Conservation (phyloP, 352 stramenopile species). For the Phytophthora fragariae region DNA sequence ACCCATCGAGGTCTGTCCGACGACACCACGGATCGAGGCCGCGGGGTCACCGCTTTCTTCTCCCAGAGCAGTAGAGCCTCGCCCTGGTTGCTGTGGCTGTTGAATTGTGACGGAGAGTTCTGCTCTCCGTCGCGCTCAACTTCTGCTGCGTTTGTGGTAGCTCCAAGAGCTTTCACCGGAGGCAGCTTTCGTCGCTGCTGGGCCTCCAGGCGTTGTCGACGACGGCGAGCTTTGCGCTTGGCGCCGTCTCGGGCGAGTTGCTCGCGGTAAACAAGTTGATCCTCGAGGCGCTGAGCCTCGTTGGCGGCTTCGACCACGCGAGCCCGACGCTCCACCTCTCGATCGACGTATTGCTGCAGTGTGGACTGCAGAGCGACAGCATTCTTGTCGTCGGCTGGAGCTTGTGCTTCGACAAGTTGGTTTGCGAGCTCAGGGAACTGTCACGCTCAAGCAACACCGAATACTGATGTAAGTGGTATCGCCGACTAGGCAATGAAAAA, state of each 20-base stretch:
- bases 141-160: slow-evolving; percentile 1
- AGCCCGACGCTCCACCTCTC: slow-evolving; percentile 37
- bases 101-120: neutral
- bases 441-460: neutral
- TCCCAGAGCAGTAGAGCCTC: no score
- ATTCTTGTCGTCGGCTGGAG: slow-evolving; percentile 10
- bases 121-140: slow-evolving; percentile 9
- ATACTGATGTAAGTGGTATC: neutral
- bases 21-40: slow-evolving; percentile 4
- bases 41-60: slow-evolving; percentile 24
- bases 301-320: slow-evolving; percentile 44
- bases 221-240: slow-evolving; percentile 52
- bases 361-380: slow-evolving; percentile 9
- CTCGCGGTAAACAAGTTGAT: slow-evolving; percentile 57
- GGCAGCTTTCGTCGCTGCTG: slow-evolving; percentile 17
- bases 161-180: slow-evolving; percentile 14
- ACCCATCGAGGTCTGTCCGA: slow-evolving; percentile 16
- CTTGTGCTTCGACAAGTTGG: slow-evolving; percentile 17
- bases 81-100: slow-evolving; percentile 3
- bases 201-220: slow-evolving; percentile 38
- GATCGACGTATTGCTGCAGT: slow-evolving; percentile 34
- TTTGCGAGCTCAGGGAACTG: slow-evolving; percentile 33
- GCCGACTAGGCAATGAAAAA: neutral
- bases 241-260: slow-evolving; percentile 50
- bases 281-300: slow-evolving; percentile 51